Conservation (phyloP, 2,329 filamentous ascomycete genomes). For the Epichloe festucae region DNA sequence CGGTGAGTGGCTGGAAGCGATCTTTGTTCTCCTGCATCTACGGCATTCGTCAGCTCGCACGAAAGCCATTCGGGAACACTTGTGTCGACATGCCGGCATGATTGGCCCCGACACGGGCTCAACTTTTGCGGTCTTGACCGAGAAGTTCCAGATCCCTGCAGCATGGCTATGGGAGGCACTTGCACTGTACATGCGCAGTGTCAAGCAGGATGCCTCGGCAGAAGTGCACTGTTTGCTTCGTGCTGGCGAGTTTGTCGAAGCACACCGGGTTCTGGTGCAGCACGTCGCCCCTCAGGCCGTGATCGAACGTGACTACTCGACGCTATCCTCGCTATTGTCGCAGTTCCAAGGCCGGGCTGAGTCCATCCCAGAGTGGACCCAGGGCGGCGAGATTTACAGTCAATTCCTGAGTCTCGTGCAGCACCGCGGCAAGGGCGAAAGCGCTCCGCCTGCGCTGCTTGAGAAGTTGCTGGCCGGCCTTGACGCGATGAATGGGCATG, state of each 20-base stretch:
- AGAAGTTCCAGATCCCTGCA: constrained; percentile 56
- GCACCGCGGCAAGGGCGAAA: constrained; percentile 27
- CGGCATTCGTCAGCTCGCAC: constrained; percentile 48
- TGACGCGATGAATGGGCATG: constrained; percentile 37
- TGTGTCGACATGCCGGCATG: constrained; percentile 56
- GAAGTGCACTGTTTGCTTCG: constrained; percentile 73
- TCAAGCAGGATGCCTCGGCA: constrained; percentile 51
- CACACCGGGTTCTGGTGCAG: constrained; percentile 69
- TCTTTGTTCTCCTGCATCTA: constrained; percentile 71
- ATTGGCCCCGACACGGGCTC: constrained; percentile 47
- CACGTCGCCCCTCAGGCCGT: constrained; percentile 72
- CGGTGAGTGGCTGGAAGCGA: constrained; percentile 54
- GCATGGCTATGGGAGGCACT: constrained; percentile 81
- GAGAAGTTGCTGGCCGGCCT: constrained; percentile 45
- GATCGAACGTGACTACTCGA: constrained; percentile 67
- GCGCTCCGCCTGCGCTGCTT: constrained; percentile 31
- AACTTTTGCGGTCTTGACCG: constrained; percentile 46
- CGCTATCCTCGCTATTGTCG: constrained; percentile 53
- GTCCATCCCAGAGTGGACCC: constrained; percentile 58
- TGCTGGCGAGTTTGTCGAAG: constrained; percentile 63
- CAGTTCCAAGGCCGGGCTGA: constrained; percentile 54
- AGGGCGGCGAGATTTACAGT: constrained; percentile 68
- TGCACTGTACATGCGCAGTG: constrained; percentile 66
- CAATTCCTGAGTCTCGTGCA: constrained; percentile 43
- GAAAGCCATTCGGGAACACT: constrained; percentile 56